These are phyloP conservation scores for Sorghum bicolor DNA, from an alignment of 176 grass and related monocot species.

Conservation along the genomic window Sorghum_bicolor_NCBIv3 NC_012876.2:60967501-60968000, in stretches of 20 bases:
- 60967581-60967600: conserved; percentile 13
- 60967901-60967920: conserved; percentile 63
- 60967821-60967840: conserved; percentile 55
- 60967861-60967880: conserved; percentile 55
- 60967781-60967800: conserved; percentile 51
- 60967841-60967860: conserved; percentile 56
- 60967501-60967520: conserved; percentile 25
- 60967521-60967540: conserved; percentile 32
- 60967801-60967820: conserved; percentile 39
- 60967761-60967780: conserved; percentile 48
- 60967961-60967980: conserved; percentile 49
- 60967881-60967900: conserved; percentile 52
- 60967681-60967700: conserved; percentile 33
- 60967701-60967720: conserved; percentile 28
- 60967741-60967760: conserved; percentile 49
- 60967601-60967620: conserved; percentile 33
- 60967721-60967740: conserved; percentile 44
- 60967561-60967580: conserved; percentile 9
- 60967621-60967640: conserved; percentile 56
- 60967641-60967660: conserved; percentile 71
- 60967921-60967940: conserved; percentile 47
- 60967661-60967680: conserved; percentile 52
- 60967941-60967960: conserved; percentile 59
- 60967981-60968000: conserved; percentile 30
- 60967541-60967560: conserved; percentile 5